A percentile compares a stretch with the other conserved stretches of the same genome.
phyloP scores from a whole-genome alignment of 164 flowering plant species.

The Umbellularia californica region DNA sequence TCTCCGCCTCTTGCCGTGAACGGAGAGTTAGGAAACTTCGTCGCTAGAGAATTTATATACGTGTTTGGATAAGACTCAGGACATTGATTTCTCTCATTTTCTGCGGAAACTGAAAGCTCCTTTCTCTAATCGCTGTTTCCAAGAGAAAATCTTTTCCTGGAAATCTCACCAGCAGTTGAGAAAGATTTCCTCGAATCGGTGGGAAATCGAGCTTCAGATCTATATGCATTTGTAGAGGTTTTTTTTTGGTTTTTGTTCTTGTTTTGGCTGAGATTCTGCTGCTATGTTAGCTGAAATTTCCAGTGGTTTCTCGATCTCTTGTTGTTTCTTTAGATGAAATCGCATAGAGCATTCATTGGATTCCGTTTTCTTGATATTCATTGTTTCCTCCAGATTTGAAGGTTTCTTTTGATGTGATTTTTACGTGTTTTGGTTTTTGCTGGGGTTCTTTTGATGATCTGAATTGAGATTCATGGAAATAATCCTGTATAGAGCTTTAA shows the following conservation, averaged over 20 bases:
- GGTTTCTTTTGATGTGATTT: conserved; percentile 9
- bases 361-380: too few species aligned
- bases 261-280: not conserved
- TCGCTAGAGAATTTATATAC: too few species aligned
- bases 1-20: too few species aligned
- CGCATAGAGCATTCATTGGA: too few species aligned
- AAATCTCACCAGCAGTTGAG: not conserved
- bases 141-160: not conserved
- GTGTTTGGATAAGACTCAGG: too few species aligned
- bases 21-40: too few species aligned
- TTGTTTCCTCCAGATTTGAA: not conserved
- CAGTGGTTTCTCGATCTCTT: not conserved
- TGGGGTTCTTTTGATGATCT: not conserved
- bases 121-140: not conserved
- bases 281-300: too few species aligned
- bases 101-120: not conserved
- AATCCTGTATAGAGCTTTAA: conserved; percentile 4
- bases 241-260: too few species aligned
- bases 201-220: not conserved
- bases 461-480: conserved; percentile 1
- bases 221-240: not conserved
- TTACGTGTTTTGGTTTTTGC: not conserved
- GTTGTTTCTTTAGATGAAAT: not conserved
- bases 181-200: not conserved
- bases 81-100: not conserved